A percentile compares a stretch with the other conserved stretches of the same genome.
These are phyloP conservation scores for Poa annua DNA, from an alignment of 176 grass and related monocot species.

Conservation along the genomic window DNA sequence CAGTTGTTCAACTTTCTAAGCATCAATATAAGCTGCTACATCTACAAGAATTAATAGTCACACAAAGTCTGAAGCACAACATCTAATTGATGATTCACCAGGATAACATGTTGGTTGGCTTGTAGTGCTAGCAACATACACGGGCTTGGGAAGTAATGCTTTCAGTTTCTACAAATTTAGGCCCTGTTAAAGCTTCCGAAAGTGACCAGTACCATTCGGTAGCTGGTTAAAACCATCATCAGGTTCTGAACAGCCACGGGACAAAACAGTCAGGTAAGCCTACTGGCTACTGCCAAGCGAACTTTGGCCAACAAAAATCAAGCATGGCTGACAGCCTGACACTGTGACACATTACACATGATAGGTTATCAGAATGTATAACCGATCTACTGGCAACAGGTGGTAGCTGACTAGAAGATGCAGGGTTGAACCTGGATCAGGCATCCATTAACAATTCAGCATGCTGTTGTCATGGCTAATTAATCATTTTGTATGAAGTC, in stretches of 20 bases:
- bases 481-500: background rate
- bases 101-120: background rate
- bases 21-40: conserved; percentile 7
- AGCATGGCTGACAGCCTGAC: background rate
- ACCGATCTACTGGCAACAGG: background rate
- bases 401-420: background rate
- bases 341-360: background rate
- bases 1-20: background rate
- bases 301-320: background rate
- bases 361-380: background rate
- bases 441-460: conserved; percentile 4
- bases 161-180: background rate
- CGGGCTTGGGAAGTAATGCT: background rate
- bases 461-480: background rate
- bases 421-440: background rate
- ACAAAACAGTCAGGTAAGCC: background rate
- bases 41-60: background rate
- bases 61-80: background rate
- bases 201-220: background rate
- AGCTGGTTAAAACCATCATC: background rate
- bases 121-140: background rate
- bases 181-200: background rate
- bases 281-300: background rate
- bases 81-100: background rate
- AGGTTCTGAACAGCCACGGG: background rate